Base-by-base conservation (phyloP, 495 filamentous ascomycete genomes). In the Amorphotheca resinae region DNA sequence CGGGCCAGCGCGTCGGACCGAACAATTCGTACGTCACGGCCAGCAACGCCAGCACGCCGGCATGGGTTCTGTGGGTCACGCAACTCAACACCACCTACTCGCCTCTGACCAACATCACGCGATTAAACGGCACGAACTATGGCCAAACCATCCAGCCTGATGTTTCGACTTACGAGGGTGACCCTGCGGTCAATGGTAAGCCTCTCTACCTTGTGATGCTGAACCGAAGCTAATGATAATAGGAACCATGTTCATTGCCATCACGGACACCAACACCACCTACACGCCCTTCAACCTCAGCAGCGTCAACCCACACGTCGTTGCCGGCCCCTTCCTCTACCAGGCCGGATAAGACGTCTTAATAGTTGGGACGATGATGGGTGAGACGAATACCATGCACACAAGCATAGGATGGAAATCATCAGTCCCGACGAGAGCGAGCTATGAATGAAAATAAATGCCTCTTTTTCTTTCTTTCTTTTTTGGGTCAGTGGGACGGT, bases 31-130 rank as follows among this genome's bases (percentile, higher is more conserved):
- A 93, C 53, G 52, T 85, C 15, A 93, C 87, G 0, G 62, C 70
- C 4, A 67, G 65, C 0, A 58, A 47, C 0, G 83, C 79, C 3
- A 71, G 72, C 1, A 46, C 54, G 2, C 79, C 84, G 0, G 57
- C 59, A 31, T 95, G 70, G 30, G 87, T 87, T 1, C 72, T 72
- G 0, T 95, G 84, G 85, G 73, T 82, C 7, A 68, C 64, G n/a
- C 87, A 93, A 71, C 63, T 93, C 23, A 93, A 95, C 49, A 66
- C 86, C 18, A 93, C 87, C 0, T 93, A 93, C 58, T 76, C 84
- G 1, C 66, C 77, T 0, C 59, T 93, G 48, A 69, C 59, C 4
- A 55, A 79, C 38, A 39, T 54, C 8, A 35, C 25, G 9, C 64
- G 68, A 1, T 61, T 66, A 4, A 35, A 40, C 31, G 46, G 48